Percentiles rank a stretch among this genome's conserved stretches.
Evolutionary conservation across 2,329 filamentous ascomycete genomes (phyloP).

Genomic region (Fusarium marasasianum): DNA sequence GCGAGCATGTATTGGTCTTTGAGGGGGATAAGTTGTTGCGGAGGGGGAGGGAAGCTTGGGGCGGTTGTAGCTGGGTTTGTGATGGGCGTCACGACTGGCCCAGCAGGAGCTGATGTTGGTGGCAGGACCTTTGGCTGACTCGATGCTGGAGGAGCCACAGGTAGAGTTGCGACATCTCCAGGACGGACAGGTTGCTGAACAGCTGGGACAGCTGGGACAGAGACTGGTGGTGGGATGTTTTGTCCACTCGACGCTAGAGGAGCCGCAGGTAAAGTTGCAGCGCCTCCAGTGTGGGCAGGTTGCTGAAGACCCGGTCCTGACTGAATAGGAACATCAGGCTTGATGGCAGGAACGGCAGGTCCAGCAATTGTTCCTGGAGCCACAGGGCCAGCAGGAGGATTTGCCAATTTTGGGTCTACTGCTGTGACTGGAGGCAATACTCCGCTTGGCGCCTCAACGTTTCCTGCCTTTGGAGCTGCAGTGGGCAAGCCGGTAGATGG

Average conservation of each 20-base stretch:
- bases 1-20: background rate
- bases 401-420: background rate
- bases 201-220: rapidly evolving
- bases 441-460: rapidly evolving
- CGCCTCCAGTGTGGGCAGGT: background rate
- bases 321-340: background rate
- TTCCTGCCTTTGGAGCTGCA: rapidly evolving
- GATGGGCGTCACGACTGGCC: rapidly evolving
- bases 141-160: background rate
- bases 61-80: background rate
- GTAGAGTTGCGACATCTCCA: background rate
- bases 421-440: background rate
- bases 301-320: background rate
- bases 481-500: background rate
- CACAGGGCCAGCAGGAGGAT: background rate
- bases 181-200: background rate
- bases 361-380: background rate
- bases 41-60: background rate
- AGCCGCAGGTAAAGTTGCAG: too few species aligned
- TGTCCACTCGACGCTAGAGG: background rate
- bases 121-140: background rate
- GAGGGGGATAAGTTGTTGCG: background rate
- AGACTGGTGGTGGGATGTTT: background rate
- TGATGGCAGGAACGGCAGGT: background rate
- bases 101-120: background rate